These are phyloP conservation scores for Comarum palustre DNA, from an alignment of 306 rosid genomes.

Conservation along the genomic window DNA sequence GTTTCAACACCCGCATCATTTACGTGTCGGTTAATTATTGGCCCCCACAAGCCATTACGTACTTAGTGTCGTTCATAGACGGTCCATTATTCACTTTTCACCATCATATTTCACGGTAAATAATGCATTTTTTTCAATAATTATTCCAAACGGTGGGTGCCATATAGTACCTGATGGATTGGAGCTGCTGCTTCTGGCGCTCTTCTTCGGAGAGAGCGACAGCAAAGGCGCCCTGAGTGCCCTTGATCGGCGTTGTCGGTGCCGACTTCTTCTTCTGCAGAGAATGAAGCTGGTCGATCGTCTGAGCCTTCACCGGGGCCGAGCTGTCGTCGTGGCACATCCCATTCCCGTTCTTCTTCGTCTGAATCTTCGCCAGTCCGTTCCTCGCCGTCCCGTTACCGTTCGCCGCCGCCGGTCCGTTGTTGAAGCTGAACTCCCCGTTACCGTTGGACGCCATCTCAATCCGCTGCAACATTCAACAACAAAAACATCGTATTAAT, in stretches of 20 bases:
- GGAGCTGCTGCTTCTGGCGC: slow-evolving; percentile 65
- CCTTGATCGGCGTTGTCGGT: slow-evolving; percentile 59
- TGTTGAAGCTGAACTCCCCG: slow-evolving; percentile 32
- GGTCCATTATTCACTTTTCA: not conserved
- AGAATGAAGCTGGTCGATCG: slow-evolving; percentile 83
- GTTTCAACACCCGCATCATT: not conserved
- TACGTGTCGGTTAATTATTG: not conserved
- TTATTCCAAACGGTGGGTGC: not conserved
- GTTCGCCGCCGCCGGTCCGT: slow-evolving; percentile 8
- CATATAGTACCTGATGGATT: slow-evolving; percentile 79
- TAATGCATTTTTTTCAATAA: not conserved
- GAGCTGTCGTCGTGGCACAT: slow-evolving; percentile 75
- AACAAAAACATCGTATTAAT: not conserved
- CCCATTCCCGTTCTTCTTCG: slow-evolving; percentile 14
- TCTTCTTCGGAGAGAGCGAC: slow-evolving; percentile 46
- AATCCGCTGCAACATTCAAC: not conserved
- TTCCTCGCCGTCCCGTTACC: slow-evolving; percentile 25
- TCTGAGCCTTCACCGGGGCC: slow-evolving; percentile 70
- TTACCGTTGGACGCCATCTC: slow-evolving; percentile 34
- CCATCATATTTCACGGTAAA: not conserved
- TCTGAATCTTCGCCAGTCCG: slow-evolving; percentile 53
- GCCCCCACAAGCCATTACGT: not conserved
- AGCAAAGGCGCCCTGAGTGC: slow-evolving; percentile 32
- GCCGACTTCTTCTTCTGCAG: slow-evolving; percentile 75
- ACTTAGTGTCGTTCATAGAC: not conserved